Evolutionary conservation across 1,284 basidiomycete species (phyloP).

Genomic region (Trichosporon sp.): DNA sequence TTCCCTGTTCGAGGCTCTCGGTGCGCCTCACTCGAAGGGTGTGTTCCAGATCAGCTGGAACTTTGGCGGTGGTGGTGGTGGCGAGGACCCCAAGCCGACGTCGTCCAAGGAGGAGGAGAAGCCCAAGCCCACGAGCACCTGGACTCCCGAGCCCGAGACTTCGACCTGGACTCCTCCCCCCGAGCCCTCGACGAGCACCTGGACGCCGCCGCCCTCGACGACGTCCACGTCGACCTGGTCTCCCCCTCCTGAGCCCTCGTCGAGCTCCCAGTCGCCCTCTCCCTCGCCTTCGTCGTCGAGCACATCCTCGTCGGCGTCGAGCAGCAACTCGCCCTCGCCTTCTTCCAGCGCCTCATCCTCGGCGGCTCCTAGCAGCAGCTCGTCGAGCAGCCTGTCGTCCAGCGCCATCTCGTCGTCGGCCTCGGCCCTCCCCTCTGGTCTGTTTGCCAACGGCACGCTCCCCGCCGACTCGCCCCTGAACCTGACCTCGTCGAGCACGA

Average conservation of each 20-base stretch:
- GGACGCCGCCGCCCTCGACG: constrained; percentile 5
- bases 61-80: constrained; percentile 55
- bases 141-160: constrained; percentile 10
- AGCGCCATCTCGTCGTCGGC: constrained; percentile 1
- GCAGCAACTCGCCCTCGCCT: not conserved
- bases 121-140: constrained; percentile 15
- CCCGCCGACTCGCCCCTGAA: constrained; percentile 9
- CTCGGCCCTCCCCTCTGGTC: not conserved
- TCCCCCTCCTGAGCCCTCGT: constrained; percentile 1
- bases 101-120: constrained; percentile 17
- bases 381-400: constrained; percentile 10
- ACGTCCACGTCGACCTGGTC: not conserved
- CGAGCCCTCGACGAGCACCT: constrained; percentile 14
- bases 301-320: not conserved
- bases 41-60: constrained; percentile 65
- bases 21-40: constrained; percentile 56
- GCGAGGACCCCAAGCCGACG: constrained; percentile 16
- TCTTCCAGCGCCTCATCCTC: not conserved
- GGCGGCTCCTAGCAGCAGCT: constrained; percentile 13
- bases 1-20: constrained; percentile 67
- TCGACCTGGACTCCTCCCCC: constrained; percentile 2
- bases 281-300: not conserved
- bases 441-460: not conserved
- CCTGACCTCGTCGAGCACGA: constrained; percentile 5
- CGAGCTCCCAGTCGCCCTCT: not conserved